Evolutionary conservation across 2,329 filamentous ascomycete species (phyloP).

Genomic region (Colletotrichum eremochloae): DNA sequence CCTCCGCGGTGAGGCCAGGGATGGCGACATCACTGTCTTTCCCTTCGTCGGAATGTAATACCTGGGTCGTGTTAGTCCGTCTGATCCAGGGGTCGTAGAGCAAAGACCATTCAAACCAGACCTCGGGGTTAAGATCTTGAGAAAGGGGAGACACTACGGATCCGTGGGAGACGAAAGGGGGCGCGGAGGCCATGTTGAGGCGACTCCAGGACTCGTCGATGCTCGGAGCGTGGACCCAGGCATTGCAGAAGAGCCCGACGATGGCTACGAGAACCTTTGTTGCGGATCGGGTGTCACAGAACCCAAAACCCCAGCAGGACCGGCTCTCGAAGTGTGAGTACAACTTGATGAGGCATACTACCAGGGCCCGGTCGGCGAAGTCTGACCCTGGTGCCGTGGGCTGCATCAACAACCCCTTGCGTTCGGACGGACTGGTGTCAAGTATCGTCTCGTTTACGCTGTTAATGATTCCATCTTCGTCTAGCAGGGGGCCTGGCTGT

Average conservation of each 20-base stretch:
- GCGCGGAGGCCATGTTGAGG: not conserved
- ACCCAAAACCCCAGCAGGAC: constrained; percentile 15
- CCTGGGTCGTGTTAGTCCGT: constrained; percentile 21
- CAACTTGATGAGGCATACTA: constrained; percentile 32
- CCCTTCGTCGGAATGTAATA: not conserved
- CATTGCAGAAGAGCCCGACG: constrained; percentile 36
- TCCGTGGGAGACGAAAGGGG: not conserved
- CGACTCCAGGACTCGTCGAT: constrained; percentile 28
- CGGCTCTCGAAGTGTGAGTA: constrained; percentile 25
- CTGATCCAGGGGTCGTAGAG: constrained; percentile 37
- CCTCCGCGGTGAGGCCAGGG: constrained; percentile 1
- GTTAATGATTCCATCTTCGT: constrained; percentile 11
- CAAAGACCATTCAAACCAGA: constrained; percentile 36
- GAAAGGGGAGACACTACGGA: not conserved
- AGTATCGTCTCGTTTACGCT: constrained; percentile 5
- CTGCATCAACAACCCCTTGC: constrained; percentile 14
- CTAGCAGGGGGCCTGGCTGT: constrained; percentile 9
- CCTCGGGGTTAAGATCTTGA: constrained; percentile 21
- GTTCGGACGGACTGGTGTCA: constrained; percentile 1
- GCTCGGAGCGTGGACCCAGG: constrained; percentile 29
- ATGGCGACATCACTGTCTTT: not conserved
- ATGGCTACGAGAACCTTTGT: constrained; percentile 14
- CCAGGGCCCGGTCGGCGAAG: constrained; percentile 28
- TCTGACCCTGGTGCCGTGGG: constrained; percentile 2
- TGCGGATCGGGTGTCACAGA: not conserved